Evolutionary conservation across 768 basidiomycete genomes (phyloP).

Genomic region (Amyloporia xantha): DNA sequence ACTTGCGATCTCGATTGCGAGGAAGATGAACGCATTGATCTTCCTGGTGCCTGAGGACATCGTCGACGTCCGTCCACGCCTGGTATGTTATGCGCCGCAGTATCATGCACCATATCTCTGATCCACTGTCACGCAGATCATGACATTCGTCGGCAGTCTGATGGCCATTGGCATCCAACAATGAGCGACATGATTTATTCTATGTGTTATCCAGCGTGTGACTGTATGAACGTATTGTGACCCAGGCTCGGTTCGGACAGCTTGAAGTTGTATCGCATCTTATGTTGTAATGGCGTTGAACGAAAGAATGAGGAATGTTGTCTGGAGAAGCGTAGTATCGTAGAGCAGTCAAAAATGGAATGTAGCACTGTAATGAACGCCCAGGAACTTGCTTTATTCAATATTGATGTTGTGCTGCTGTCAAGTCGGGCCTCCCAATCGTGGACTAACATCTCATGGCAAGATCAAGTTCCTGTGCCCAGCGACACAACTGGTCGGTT

Average conservation of each 20-base stretch:
- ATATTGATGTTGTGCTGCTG: no score
- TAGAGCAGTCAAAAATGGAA: background rate
- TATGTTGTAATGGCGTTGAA: constrained; percentile 1
- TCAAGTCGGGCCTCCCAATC: no score
- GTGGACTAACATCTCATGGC: no score
- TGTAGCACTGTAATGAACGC: no score
- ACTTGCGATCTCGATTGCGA: constrained; percentile 95
- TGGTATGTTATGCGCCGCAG: constrained; percentile 44
- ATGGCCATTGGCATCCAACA: constrained; percentile 39
- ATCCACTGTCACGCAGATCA: constrained; percentile 45
- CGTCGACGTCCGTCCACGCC: constrained; percentile 85
- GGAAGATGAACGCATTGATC: constrained; percentile 94
- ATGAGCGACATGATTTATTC: background rate
- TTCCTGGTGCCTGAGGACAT: constrained; percentile 98
- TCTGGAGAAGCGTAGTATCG: background rate
- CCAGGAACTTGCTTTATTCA: no score
- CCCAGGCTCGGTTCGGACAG: background rate
- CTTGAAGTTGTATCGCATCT: background rate
- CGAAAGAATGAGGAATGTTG: constrained; percentile 3
- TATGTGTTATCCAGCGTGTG: background rate
- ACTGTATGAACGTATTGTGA: background rate
- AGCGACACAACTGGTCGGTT: no score
- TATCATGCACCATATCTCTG: background rate
- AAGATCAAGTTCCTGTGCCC: no score
- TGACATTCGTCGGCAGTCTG: constrained; percentile 93